Base-by-base conservation (phyloP, 148 eudicot genomes). In the Cornus suecica region DNA sequence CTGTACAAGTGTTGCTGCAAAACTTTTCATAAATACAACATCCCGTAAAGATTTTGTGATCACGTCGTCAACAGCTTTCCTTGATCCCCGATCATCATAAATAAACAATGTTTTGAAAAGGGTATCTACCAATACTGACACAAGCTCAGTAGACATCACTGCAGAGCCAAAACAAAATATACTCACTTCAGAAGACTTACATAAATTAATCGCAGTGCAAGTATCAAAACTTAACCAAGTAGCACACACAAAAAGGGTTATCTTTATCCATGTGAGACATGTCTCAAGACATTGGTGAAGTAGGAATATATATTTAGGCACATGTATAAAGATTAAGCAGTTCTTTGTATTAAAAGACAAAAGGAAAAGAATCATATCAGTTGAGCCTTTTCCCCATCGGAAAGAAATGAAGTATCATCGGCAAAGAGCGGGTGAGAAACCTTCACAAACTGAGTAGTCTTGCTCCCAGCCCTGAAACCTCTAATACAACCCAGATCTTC, bases 1-100 rank as follows among this genome's bases (percentile, higher is more conserved):
- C 86, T 89, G 99, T 56, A 95, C 97, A 80, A 91, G 87, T 68
- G 88, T 83, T 72, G 92, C 97, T 25, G 99, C 97, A 86, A 95
- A 95, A 74, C 81, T 83, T 82, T 92, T 95, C 93, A 92, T 87
- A 69, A 90, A 92, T 54, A 73, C 64, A 85, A 78, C 86, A 79
- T 89, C 88, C 58, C 76, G 73, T 71, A 95, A 65, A 71, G 85
- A 82, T 83, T 88, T 91, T 72, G 84, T 22, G 75, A 95, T 86
- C 76, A 91, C 84, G 78, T 85, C 85, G 82, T 95, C 99, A 72
- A 95, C 99, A 69, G 91, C 91, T 77, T 90, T 90, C 82, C 91
- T 87, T 65, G 99, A 92, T 77, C 85, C 87, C 75, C 80, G 88
- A 78, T 92, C 99, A 77, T 95, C 99, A 82, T 92, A 95, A 37